Base-by-base conservation (phyloP, 108 stramenopile species). In the Chaetoceros tenuissimus region DNA sequence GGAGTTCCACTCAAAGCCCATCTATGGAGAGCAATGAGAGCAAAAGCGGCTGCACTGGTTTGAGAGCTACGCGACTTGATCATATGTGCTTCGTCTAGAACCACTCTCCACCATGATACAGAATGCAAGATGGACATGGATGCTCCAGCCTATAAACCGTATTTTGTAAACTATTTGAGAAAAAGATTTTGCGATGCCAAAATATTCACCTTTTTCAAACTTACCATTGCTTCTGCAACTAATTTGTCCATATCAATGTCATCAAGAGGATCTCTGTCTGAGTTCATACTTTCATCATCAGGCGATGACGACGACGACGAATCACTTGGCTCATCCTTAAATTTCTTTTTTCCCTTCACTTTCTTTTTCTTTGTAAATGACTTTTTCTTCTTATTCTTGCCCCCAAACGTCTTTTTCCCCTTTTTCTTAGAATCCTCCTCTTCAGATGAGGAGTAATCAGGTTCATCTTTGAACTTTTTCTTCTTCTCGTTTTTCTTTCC, bases 1-100 rank as follows among this genome's bases (percentile, higher is more conserved):
- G 99, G 99, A 0, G 99, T 98, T 3, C 99, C 99, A 2, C 87
- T 84, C 22, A 98, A 68, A 68, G 87, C 84, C 99, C 97, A 95
- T 8, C 96, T 84, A 69, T 92, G 75, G 46, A 92, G 71, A 8
- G 75, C 85, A 10, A 84, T 82, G n/a, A 99, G 69, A 1, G 93
- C 75, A 69, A 96, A 97, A 34, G 92, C 94, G 13, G 99, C 96
- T 55, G 94, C 90, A 29, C 96, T 87, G 0, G 99, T 99, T 59
- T 87, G 85, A n/a, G 87, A 84, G 22, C 72, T 75, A 31, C 94
- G 70, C 29, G 78, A 72, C 60, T 98, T 98, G 75, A 98, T 96
- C 43, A 88, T 63, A 53, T 98, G 97, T 0, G 97, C 97, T 49
- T 75, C 85, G 75, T 96, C 97, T 10, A 98, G 77, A 25, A 98